These are phyloP conservation scores for Trypanosoma conorhini DNA, from an alignment of 208 protist species.

Conservation along the genomic window DNA sequence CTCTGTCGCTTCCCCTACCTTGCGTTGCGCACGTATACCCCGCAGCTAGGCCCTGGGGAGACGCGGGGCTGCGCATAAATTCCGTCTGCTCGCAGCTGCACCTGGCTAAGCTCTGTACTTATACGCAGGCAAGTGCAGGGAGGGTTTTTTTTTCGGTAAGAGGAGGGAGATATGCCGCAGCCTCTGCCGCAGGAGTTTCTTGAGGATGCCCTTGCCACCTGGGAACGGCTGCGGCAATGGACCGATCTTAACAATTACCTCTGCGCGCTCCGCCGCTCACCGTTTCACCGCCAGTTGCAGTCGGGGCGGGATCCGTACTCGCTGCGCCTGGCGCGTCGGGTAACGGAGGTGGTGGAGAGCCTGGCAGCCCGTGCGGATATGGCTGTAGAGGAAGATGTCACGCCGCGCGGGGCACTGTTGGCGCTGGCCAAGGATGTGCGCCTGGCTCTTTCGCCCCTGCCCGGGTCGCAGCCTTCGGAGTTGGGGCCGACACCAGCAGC, in stretches of 20 bases:
- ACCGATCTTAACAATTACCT: slow-evolving; percentile 19
- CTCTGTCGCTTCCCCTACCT: neutral
- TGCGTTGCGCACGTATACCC: neutral
- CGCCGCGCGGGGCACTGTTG: slow-evolving; percentile 14
- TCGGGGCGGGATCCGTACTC: slow-evolving; percentile 21
- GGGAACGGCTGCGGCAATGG: slow-evolving; percentile 11
- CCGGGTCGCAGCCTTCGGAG: neutral
- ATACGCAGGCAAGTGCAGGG: neutral
- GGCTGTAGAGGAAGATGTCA: slow-evolving; percentile 1
- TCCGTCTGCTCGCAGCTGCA: slow-evolving; percentile 1
- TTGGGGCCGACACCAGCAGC: neutral
- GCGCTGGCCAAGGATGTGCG: slow-evolving; percentile 22
- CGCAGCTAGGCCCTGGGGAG: neutral
- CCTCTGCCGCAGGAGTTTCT: slow-evolving; percentile 16
- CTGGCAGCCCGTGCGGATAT: neutral
- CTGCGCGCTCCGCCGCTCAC: slow-evolving; percentile 1
- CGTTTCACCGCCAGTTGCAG: neutral
- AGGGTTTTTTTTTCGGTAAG: too few relatives aligned
- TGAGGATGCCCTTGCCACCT: slow-evolving; percentile 21
- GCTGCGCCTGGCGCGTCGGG: slow-evolving; percentile 19
- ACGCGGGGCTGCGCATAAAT: neutral
- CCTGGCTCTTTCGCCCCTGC: slow-evolving; percentile 1
- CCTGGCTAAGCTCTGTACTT: neutral
- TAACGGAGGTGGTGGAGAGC: slow-evolving; percentile 16
- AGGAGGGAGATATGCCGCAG: slow-evolving; percentile 7